Conservation (phyloP, 192 early-diverging fungal genomes). For the Backusella luteola region DNA sequence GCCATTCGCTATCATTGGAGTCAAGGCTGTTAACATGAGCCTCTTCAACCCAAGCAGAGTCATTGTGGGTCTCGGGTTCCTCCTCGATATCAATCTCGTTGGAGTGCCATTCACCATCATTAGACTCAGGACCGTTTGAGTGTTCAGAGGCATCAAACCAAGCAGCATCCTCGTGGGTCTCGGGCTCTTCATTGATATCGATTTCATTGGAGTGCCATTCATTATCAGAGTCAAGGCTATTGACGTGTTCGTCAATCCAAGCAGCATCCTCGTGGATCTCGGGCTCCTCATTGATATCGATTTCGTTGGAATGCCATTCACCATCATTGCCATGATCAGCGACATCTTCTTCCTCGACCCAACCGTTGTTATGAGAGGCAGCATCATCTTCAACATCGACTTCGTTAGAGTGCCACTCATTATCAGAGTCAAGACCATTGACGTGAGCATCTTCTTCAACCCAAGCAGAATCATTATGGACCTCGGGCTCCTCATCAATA, state of each 20-base stretch:
- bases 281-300: neutral
- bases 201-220: neutral
- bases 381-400: neutral
- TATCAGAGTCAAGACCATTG: neutral
- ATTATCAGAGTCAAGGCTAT: neutral
- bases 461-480: constrained; percentile 1
- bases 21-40: neutral
- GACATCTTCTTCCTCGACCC: neutral
- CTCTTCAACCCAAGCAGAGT: neutral
- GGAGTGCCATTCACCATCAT: neutral
- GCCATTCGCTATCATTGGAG: neutral
- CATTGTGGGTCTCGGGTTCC: neutral
- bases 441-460: neutral
- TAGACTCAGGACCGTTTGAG: neutral
- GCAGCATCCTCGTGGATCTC: neutral
- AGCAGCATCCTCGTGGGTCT: neutral
- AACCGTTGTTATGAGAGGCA: neutral
- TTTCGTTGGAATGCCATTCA: constrained; percentile 2
- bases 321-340: neutral
- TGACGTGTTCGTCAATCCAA: neutral
- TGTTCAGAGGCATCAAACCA: neutral
- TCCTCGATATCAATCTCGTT: neutral
- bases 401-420: neutral
- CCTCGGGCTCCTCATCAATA: neutral
- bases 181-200: neutral